Evolutionary conservation across 2,329 filamentous ascomycete species (phyloP).

Genomic region (Fusarium brachygibbosum): DNA sequence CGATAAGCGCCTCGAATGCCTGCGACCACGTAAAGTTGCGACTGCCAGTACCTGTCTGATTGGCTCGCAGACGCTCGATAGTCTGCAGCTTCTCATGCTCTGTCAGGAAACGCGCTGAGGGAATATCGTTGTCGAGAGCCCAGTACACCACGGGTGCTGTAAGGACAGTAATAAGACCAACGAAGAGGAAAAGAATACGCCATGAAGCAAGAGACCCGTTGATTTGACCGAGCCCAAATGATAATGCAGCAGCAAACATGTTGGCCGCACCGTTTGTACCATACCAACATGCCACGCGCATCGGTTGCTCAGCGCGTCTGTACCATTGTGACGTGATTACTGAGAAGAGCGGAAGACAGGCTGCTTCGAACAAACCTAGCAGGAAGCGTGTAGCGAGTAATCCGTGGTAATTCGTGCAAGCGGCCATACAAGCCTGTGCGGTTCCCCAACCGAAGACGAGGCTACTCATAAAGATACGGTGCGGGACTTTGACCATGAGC

Average conservation of each 20-base stretch:
- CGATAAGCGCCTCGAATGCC: constrained; percentile 63
- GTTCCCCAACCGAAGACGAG: constrained; percentile 62
- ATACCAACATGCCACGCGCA: constrained; percentile 76
- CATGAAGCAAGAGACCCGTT: constrained; percentile 53
- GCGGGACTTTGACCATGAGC: constrained; percentile 72
- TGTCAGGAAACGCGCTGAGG: constrained; percentile 69
- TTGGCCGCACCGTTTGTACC: constrained; percentile 70
- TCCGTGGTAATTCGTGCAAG: constrained; percentile 61
- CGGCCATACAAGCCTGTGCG: constrained; percentile 61
- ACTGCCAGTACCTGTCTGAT: constrained; percentile 81
- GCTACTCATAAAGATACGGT: constrained; percentile 68
- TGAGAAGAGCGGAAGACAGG: constrained; percentile 63
- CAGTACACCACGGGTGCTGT: constrained; percentile 71
- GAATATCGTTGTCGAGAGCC: constrained; percentile 71
- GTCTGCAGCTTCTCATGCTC: constrained; percentile 76
- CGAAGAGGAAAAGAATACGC: constrained; percentile 71
- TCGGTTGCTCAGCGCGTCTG: constrained; percentile 68
- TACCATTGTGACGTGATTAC: constrained; percentile 65
- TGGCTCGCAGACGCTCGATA: constrained; percentile 78
- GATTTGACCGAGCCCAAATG: constrained; percentile 70
- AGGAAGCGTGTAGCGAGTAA: constrained; percentile 65
- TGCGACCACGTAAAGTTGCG: constrained; percentile 78
- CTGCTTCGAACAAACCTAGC: constrained; percentile 64
- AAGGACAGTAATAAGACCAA: constrained; percentile 70
- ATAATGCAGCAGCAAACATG: constrained; percentile 68